Evolutionary conservation across 2,329 filamentous ascomycete species (phyloP), one percentile per base, ranked within the genome.

Genomic region (Sporothrix humicola): DNA sequence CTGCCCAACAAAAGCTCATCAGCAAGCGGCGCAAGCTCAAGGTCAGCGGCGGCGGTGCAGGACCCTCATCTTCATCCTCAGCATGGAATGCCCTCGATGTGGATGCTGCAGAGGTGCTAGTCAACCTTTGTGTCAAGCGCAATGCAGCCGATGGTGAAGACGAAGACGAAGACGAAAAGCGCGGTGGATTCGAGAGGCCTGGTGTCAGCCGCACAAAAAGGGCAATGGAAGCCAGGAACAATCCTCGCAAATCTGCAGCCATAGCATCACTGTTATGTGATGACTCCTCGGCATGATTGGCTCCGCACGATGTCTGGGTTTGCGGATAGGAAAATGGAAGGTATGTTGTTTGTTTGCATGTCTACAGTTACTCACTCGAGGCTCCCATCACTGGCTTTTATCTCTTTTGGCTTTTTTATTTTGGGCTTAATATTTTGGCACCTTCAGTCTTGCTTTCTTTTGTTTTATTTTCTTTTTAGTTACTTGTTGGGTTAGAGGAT

Each of bases 51-150:
- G 44, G 54, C 2, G 37, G 7, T 7, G 52, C 26, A 12, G 69
- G 52, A 12, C 10, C 31, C 8, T 70, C 50, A 23, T 17, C 52
- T 3, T 54, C 54, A 42, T 42, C 65, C 3, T 42, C 44, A 17
- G 2, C 46, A 2, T 69, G 61, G 59, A 54, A 42, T n/a, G 54
- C 72, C 15, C 37, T 13, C 1, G 75, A 76, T 26, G 26, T 72
- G 20, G 42, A 66, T 42, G 73, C 73, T 0, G 75, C 75, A 2
- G 70, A 70, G 61, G 46, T 74, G 69, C 72, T 76, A 20, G 73
- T 75, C 31, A 70, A 71, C 20, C 71, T 75, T 20, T 23, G 74
- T 37, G 69, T 17, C 2, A 56, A 71, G 31, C 50, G 31, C 17
- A 56, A 48, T 12, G 9, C 61, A 17, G 20, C n/a, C 61, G 26